Evolutionary conservation across 2,329 filamentous ascomycete species (phyloP).

Genomic region (Cordyceps cicadae): DNA sequence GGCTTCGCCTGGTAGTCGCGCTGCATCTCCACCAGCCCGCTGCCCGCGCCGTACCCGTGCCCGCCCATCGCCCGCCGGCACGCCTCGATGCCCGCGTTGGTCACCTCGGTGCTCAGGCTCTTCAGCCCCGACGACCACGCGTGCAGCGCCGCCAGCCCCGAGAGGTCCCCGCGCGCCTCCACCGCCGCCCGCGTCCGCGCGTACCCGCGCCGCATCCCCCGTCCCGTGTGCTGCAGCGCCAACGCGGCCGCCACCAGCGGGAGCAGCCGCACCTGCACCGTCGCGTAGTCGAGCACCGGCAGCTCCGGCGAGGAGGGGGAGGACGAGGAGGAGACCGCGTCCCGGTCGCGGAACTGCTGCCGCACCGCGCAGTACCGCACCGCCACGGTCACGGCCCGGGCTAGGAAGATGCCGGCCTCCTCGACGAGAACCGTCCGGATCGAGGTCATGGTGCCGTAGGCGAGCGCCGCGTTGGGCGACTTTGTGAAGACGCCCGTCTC

Average conservation of each 20-base stretch:
- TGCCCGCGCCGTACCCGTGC: constrained; percentile 67
- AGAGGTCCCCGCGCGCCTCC: constrained; percentile 33
- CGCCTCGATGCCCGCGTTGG: constrained; percentile 65
- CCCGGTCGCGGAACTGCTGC: constrained; percentile 70
- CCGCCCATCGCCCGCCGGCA: constrained; percentile 70
- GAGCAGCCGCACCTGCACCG: constrained; percentile 67
- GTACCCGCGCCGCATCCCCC: constrained; percentile 63
- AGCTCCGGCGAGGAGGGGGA: constrained; percentile 54
- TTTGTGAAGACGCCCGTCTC: constrained; percentile 59
- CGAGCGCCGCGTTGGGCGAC: constrained; percentile 56
- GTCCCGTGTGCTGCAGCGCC: constrained; percentile 71
- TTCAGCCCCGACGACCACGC: constrained; percentile 71
- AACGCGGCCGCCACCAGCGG: constrained; percentile 67
- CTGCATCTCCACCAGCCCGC: constrained; percentile 68
- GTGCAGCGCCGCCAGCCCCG: constrained; percentile 59
- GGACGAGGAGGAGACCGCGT: constrained; percentile 47
- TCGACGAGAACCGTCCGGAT: constrained; percentile 67
- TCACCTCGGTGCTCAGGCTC: constrained; percentile 61
- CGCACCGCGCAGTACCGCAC: constrained; percentile 66
- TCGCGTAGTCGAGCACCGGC: constrained; percentile 72
- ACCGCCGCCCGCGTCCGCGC: constrained; percentile 50
- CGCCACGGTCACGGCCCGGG: constrained; percentile 69
- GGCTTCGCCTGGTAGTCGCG: constrained; percentile 63
- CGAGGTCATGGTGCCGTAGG: constrained; percentile 71
- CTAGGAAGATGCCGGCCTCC: constrained; percentile 62